Base-by-base conservation (phyloP, 176 grass and related monocot species). In the Musa acuminata region DNA sequence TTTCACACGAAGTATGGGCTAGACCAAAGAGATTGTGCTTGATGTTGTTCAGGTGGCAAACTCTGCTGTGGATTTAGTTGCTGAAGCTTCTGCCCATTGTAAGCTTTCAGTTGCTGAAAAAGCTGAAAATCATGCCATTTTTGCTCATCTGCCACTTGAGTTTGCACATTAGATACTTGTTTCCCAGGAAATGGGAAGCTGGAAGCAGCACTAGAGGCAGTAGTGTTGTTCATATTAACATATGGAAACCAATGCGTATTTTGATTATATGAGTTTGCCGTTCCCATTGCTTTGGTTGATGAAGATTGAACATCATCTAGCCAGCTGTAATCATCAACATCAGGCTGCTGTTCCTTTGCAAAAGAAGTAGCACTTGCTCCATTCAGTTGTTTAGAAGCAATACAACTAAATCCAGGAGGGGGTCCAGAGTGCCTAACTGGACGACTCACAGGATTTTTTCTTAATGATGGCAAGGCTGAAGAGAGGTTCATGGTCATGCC, bases 371-470 rank as follows among this genome's bases (percentile, higher is more conserved):
- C 21, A 81, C 80, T 55, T 68, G 27, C 75, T 72, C 90, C 85
- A 71, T 90, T 83, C 50, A 83, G 87, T 69, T 81, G 78, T 68
- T 88, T 97, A 35, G 70, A 70, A 13, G 85, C 71, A 69, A 85
- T 53, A 71, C 84, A 82, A 64, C 72, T 78, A 84, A 96, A 96
- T 54, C 88, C 92, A 59, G 90, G 93, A 80, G 93, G 93, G 53
- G 93, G 93, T 3, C 93, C 93, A 82, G 53, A 60, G 62, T 80
- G 90, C 77, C 84, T 92, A 78, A 77, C 66, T 65, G 93, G 87
- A 76, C 85, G 90, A 84, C 93, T 90, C 52, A 97, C 85, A 80
- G 83, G 93, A 69, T 83, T 97, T 67, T 87, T 90, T 80, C 82
- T 97, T 10, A 52, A 27, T 78, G 78, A 53, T 72, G 81, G 71